These are phyloP conservation scores for Yarrowia sp. DNA, from an alignment of 805 yeast species.

Conservation along the genomic window DNA sequence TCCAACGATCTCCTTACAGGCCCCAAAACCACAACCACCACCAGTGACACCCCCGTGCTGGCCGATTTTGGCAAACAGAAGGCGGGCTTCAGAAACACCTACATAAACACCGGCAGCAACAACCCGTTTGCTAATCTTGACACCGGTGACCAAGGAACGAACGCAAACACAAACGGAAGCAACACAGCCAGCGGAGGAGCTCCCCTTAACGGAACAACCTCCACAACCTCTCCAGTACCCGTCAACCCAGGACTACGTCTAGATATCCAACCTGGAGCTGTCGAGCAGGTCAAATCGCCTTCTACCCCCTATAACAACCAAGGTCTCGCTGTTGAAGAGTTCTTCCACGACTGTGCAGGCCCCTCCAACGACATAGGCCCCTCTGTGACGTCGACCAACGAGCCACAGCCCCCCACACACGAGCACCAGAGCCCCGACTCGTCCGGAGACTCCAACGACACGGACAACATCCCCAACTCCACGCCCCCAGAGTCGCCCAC, in stretches of 20 bases:
- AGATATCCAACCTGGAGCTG: constrained; percentile 19
- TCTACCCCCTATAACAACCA: constrained; percentile 36
- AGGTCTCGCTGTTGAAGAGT: constrained; percentile 31
- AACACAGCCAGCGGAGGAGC: background rate
- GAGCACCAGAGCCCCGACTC: constrained; percentile 12
- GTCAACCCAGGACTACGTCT: constrained; percentile 28
- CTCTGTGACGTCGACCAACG: constrained; percentile 27
- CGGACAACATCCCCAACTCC: constrained; percentile 28
- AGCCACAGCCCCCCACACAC: background rate
- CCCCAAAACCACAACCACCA: constrained; percentile 35
- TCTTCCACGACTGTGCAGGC: constrained; percentile 35
- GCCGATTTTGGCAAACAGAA: constrained; percentile 20
- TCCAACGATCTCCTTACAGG: constrained; percentile 26
- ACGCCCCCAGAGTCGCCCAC: constrained; percentile 35
- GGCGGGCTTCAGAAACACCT: constrained; percentile 12
- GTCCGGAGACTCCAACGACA: constrained; percentile 19
- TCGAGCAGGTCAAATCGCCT: constrained; percentile 35
- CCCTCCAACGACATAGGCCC: constrained; percentile 30
- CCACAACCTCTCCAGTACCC: constrained; percentile 4
- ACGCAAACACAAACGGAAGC: constrained; percentile 9
- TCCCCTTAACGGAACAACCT: background rate
- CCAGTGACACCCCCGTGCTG: constrained; percentile 34
- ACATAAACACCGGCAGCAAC: constrained; percentile 17
- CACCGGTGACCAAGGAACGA: too few relatives aligned
- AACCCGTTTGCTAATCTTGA: constrained; percentile 23